Percentiles rank a stretch among this genome's conserved stretches.
phyloP scores from a whole-genome alignment of 176 grass and related monocot genomes.

The maize (Zea mays) region DNA sequence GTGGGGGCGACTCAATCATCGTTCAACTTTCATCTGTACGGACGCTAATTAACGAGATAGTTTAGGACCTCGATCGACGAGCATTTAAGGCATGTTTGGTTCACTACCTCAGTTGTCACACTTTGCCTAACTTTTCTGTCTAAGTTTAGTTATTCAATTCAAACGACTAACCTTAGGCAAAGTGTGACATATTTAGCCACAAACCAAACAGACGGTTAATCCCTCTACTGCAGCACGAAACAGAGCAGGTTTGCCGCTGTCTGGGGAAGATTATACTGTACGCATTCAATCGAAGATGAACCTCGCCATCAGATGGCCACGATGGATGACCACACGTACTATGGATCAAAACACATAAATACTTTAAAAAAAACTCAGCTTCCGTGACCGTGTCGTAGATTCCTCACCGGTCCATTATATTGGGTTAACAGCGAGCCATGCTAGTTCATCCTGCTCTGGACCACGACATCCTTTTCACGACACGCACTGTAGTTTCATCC shows the following conservation, averaged over 20 bases:
- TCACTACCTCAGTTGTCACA: too few species aligned
- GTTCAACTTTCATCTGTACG: background rate
- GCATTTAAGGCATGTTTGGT: too few species aligned
- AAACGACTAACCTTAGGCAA: too few species aligned
- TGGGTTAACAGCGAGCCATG: slow-evolving; percentile 14
- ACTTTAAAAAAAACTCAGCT: too few species aligned
- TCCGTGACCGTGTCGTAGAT: background rate
- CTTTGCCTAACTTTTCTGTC: too few species aligned
- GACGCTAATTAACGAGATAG: background rate
- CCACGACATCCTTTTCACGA: slow-evolving; percentile 26
- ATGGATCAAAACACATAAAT: background rate
- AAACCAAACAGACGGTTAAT: too few species aligned
- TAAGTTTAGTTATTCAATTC: too few species aligned
- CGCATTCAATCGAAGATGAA: background rate
- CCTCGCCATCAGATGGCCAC: background rate
- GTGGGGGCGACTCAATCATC: slow-evolving; percentile 43
- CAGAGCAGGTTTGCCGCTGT: background rate
- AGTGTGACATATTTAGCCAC: too few species aligned
- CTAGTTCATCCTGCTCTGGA: slow-evolving; percentile 9
- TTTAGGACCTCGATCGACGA: background rate
- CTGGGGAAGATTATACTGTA: background rate
- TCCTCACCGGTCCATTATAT: background rate
- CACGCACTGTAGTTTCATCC: slow-evolving; percentile 4
- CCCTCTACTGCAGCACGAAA: background rate
- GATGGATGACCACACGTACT: background rate